A percentile compares a stretch with the other conserved stretches of the same genome.
phyloP scores from a whole-genome alignment of 2,329 filamentous ascomycete species.

The Parastagonospora avenae region DNA sequence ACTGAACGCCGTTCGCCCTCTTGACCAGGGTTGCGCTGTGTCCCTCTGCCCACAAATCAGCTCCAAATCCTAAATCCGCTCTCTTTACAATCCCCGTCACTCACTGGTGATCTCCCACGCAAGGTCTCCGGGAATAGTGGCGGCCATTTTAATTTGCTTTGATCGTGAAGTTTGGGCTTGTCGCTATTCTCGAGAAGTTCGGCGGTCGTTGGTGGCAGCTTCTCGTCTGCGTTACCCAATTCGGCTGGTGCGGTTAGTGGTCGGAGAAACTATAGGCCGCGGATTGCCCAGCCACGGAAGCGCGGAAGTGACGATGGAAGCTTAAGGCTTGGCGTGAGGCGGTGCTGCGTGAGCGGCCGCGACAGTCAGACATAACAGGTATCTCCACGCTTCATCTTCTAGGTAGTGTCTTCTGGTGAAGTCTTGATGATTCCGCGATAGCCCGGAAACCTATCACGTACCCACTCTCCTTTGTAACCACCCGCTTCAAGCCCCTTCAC shows the following conservation, averaged over 20 bases:
- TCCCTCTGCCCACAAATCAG: constrained; percentile 63
- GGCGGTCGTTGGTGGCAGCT: constrained; percentile 24
- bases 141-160: constrained; percentile 53
- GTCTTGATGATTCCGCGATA: constrained; percentile 7
- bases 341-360: background rate
- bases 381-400: background rate
- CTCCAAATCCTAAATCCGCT: constrained; percentile 6
- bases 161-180: constrained; percentile 33
- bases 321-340: constrained; percentile 1
- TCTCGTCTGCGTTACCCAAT: constrained; percentile 36
- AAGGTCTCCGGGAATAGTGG: constrained; percentile 81
- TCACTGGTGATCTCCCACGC: constrained; percentile 95
- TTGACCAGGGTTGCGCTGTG: constrained; percentile 93
- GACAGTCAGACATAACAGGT: constrained; percentile 1
- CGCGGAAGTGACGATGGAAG: constrained; percentile 2
- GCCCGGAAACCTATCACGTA: constrained; percentile 6
- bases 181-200: constrained; percentile 28
- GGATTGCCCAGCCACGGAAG: constrained; percentile 5
- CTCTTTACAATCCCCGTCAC: constrained; percentile 51
- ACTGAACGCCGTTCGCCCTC: constrained; percentile 82
- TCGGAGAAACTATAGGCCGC: constrained; percentile 28
- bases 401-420: background rate
- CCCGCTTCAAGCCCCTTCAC: constrained; percentile 6
- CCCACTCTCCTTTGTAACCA: constrained; percentile 16
- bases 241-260: constrained; percentile 24